Conservation (phyloP, 345 rosid genomes). For the Brassica cretica region DNA sequence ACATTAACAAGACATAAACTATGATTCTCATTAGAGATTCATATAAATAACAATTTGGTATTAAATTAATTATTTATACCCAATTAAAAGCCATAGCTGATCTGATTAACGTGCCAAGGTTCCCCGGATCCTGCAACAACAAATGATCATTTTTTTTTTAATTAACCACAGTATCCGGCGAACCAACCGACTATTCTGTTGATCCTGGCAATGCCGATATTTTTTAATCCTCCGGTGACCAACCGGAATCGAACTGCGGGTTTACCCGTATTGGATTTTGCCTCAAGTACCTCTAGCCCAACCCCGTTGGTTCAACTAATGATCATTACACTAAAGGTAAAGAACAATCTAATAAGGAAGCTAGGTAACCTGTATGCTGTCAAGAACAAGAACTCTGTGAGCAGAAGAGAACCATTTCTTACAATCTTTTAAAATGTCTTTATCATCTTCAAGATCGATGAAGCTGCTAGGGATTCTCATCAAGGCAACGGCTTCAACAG, state of each 20-base stretch:
- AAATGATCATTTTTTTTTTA: background rate
- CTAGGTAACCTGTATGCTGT: slow-evolving; percentile 68
- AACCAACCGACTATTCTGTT: too few species aligned
- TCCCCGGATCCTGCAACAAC: slow-evolving; percentile 84
- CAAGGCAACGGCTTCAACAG: slow-evolving; percentile 74
- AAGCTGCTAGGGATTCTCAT: slow-evolving; percentile 73
- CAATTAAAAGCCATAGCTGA: slow-evolving; percentile 89
- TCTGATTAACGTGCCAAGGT: slow-evolving; percentile 85
- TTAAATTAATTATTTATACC: slow-evolving; percentile 42
- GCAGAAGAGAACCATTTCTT: slow-evolving; percentile 63
- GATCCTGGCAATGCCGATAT: too few species aligned
- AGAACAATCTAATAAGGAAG: background rate
- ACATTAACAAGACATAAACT: background rate
- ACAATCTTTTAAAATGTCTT: slow-evolving; percentile 37
- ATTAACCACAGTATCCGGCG: too few species aligned
- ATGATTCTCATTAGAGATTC: background rate
- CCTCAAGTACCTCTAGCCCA: too few species aligned
- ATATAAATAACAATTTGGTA: background rate
- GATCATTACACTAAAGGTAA: background rate
- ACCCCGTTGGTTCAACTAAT: too few species aligned
- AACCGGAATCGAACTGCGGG: too few species aligned
- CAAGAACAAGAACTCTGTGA: slow-evolving; percentile 78
- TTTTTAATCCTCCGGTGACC: too few species aligned
- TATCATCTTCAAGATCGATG: slow-evolving; percentile 44
- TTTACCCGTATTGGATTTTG: too few species aligned